Evolutionary conservation across 805 yeast genomes (phyloP).

Genomic region (Yarrowia deformans): DNA sequence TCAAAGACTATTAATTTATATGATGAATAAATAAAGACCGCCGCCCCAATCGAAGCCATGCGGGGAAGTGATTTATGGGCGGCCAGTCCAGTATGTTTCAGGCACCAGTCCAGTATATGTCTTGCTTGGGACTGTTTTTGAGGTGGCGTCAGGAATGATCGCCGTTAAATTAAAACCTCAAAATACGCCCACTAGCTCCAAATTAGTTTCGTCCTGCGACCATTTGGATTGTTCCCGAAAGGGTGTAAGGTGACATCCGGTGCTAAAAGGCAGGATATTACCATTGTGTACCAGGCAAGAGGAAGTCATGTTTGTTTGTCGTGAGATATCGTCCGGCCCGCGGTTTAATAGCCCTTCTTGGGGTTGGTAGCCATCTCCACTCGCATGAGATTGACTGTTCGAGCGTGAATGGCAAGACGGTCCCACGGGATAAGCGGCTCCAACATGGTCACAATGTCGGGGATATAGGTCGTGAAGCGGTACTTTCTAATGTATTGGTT

Average conservation of each 20-base stretch:
- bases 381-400: constrained; percentile 33
- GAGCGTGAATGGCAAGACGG: constrained; percentile 20
- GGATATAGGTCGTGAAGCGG: constrained; percentile 35
- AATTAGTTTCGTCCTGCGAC: background rate
- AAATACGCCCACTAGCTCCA: constrained; percentile 1
- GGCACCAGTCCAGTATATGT: background rate
- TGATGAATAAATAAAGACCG: constrained; percentile 2
- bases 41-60: background rate
- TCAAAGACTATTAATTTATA: background rate
- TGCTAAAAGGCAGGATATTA: constrained; percentile 6
- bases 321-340: background rate
- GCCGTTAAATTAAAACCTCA: constrained; percentile 22
- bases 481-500: constrained; percentile 33
- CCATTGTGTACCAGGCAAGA: background rate
- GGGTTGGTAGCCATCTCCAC: constrained; percentile 28
- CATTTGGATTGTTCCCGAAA: constrained; percentile 8
- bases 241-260: constrained; percentile 5
- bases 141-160: constrained; percentile 27
- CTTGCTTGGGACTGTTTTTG: background rate
- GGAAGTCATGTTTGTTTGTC: background rate
- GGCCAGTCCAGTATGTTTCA: background rate
- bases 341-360: constrained; percentile 14
- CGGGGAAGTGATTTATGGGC: background rate
- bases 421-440: constrained; percentile 35
- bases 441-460: constrained; percentile 36